Evolutionary conservation across 2,329 filamentous ascomycete genomes (phyloP), one percentile per base, ranked within the genome.

Genomic region (Calycina marina): DNA sequence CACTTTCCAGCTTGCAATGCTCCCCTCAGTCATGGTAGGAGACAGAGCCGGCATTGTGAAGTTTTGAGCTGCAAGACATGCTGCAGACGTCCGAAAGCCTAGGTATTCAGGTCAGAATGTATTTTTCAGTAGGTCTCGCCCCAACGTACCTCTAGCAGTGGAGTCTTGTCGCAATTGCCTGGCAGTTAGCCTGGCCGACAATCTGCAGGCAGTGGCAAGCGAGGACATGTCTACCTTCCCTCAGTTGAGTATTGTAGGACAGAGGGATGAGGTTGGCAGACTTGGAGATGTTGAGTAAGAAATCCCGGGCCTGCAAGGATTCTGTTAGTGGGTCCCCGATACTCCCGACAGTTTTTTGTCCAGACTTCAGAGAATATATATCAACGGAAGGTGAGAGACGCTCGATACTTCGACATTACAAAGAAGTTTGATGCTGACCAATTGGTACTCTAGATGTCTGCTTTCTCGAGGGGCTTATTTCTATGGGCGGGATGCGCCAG

Each of bases 1-100:
- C 49, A 92, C 69, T 56, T 75, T 79, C 84, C 84, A 93, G 40
- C 59, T 71, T 29, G 80, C 70, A 50, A 93, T 92, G 58, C 84
- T 90, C 40, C 84, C 84, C 59, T 93, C 84, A 40, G 83, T 93
- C 84, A 93, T 93, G 36, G 84, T 93, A 35, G 84, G 84, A 40
- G 83, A 92, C 41, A 93, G 69, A 25, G 84, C 84, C 15, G 84
- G 84, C 85, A 93, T 93, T 34, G 75, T 80, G 60, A 92, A 85
- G 59, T 86, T 90, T 43, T 85, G 77, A 14, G 83, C 84, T 30
- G 78, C 83, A 46, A 77, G 65, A 47, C 62, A 65, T 45, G 66
- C 60, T 36, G 72, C 58, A 34, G 71, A 72, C 25, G 74, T 71
- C 44, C 68, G 65, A 55, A 81, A 73, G 47, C 68, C 79, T 84